phyloP scores from a whole-genome alignment of 768 basidiomycete species.

The Russula dissimulans region DNA sequence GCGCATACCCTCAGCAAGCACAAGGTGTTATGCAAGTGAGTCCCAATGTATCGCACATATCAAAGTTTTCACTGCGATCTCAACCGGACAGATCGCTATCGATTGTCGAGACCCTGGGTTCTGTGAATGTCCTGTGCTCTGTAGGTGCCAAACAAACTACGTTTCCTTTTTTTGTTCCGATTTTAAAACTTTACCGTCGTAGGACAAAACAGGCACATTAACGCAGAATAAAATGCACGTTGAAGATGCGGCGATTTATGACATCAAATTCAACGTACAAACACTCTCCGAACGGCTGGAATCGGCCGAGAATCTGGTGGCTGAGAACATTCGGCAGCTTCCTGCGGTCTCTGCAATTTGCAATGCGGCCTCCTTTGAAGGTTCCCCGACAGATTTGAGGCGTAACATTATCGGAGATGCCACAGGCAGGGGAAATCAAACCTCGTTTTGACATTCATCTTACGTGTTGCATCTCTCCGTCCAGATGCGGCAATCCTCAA shows the following conservation, averaged over 20 bases:
- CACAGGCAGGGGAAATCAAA: conserved; percentile 31
- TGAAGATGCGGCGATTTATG: conserved; percentile 36
- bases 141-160: neutral
- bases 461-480: neutral
- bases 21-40: conserved; percentile 39
- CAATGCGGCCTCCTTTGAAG: conserved; percentile 41
- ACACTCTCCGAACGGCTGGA: conserved; percentile 1
- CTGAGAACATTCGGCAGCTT: conserved; percentile 22
- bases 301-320: neutral
- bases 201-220: conserved; percentile 54
- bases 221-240: conserved; percentile 54
- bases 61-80: neutral
- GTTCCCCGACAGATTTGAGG: conserved; percentile 23
- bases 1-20: conserved; percentile 42
- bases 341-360: conserved; percentile 40
- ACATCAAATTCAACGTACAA: conserved; percentile 22
- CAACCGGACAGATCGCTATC: conserved; percentile 33
- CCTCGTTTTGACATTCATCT: neutral
- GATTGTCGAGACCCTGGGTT: conserved; percentile 59
- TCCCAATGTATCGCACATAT: neutral
- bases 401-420: conserved; percentile 42
- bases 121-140: conserved; percentile 44
- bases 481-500: conserved; percentile 46
- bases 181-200: neutral
- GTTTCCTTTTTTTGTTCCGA: too few species aligned